These are phyloP conservation scores for Metschnikowia noctiluminum DNA, from an alignment of 805 yeast species.

Conservation along the genomic window DNA sequence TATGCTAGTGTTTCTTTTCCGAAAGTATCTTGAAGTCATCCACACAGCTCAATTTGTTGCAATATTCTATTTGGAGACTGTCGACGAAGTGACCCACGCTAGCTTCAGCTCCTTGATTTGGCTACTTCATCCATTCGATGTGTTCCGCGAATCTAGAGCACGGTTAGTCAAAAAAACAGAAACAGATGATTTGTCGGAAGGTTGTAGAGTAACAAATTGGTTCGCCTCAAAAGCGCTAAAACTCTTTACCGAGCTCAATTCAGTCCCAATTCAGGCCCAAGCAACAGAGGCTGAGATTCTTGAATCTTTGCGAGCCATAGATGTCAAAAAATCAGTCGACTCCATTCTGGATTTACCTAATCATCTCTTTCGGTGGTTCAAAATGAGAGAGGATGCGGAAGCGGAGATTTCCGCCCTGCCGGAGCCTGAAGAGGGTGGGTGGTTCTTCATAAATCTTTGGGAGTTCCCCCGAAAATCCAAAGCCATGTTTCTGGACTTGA, in stretches of 20 bases:
- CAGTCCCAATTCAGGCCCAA: slow-evolving; percentile 3
- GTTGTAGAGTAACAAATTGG: neutral
- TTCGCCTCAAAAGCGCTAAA: neutral
- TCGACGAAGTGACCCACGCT: slow-evolving; percentile 2
- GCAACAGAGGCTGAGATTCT: slow-evolving; percentile 1
- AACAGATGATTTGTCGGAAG: neutral
- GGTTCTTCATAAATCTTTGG: slow-evolving; percentile 4
- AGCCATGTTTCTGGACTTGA: neutral
- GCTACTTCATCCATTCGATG: slow-evolving; percentile 4
- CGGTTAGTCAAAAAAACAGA: neutral
- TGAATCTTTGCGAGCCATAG: neutral
- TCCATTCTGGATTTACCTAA: neutral
- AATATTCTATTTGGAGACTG: slow-evolving; percentile 1
- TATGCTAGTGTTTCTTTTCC: neutral
- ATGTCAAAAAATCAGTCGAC: slow-evolving; percentile 1
- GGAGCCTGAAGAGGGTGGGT: neutral
- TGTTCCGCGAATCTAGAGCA: neutral
- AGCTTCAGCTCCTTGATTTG: neutral
- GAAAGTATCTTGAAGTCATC: neutral
- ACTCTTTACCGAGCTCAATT: slow-evolving; percentile 4
- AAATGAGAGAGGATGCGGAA: neutral
- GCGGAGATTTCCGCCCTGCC: neutral
- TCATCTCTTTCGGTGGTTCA: neutral
- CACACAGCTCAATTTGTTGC: slow-evolving; percentile 2
- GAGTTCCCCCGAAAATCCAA: neutral